Evolutionary conservation across 176 grass and related monocot species (phyloP).

Genomic region (Zoysia japonica): DNA sequence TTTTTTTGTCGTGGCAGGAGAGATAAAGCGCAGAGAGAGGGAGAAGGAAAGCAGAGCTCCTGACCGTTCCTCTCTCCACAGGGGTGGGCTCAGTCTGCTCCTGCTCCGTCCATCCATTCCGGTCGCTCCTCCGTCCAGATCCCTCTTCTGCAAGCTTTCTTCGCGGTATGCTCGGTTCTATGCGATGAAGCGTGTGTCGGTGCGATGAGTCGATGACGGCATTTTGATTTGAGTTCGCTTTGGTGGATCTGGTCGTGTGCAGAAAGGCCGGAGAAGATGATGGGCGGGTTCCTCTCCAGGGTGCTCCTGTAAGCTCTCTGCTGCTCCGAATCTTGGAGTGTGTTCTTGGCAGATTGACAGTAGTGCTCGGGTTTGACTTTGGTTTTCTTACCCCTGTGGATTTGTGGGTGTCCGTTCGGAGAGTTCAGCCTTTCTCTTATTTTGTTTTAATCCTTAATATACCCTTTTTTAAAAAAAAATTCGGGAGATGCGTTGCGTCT

Average conservation of each 20-base stretch:
- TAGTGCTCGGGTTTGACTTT: background rate
- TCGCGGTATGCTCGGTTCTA: background rate
- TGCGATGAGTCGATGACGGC: background rate
- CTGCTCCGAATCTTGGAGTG: conserved; percentile 41
- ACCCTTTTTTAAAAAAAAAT: background rate
- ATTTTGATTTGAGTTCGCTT: conserved; percentile 11
- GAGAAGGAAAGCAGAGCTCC: conserved; percentile 7
- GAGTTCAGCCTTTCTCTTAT: background rate
- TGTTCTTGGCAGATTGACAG: conserved; percentile 18
- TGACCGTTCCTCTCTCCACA: conserved; percentile 29
- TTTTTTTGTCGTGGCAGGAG: conserved; percentile 35
- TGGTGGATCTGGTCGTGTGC: conserved; percentile 48
- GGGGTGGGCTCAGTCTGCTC: background rate
- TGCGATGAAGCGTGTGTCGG: background rate
- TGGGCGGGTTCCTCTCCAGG: conserved; percentile 83
- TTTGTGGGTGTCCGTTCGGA: conserved; percentile 5
- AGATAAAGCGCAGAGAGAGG: conserved; percentile 6
- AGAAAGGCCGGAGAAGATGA: conserved; percentile 53
- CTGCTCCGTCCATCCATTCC: conserved; percentile 13
- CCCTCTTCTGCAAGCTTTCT: conserved; percentile 20
- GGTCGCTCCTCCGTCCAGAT: conserved; percentile 33
- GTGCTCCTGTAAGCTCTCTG: conserved; percentile 60
- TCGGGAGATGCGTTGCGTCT: conserved; percentile 30
- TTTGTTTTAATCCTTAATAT: background rate
- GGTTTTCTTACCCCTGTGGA: conserved; percentile 21